Base-by-base conservation (phyloP, 371 early-diverging fungal species). In the Lichtheimia hyalospora region DNA sequence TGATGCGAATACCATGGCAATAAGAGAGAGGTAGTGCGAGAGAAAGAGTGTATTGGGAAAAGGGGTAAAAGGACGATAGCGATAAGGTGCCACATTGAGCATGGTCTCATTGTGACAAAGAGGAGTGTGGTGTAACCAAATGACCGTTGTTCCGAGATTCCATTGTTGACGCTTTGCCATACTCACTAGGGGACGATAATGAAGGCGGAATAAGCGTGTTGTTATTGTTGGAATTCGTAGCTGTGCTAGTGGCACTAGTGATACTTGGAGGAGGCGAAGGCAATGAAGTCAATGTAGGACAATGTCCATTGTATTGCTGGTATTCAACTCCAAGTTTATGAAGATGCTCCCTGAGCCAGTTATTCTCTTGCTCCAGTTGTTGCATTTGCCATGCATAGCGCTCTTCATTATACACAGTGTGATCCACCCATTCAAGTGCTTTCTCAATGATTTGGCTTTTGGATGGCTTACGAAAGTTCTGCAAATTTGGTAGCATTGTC, bases 391-490 rank as follows among this genome's bases (percentile, higher is more conserved):
- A 61, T n/a, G 54, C 65, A 34, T 69, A 71, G n/a, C 58, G 63
- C 28, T 73, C 67, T 60, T 73, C 73, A 15, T 63, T 57, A 0
- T 58, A 39, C 24, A 67, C 46, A 23, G 68, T 69, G 60, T 76
- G 73, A 42, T 71, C 66, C 13, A 76, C 68, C 73, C 77, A 84
- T 21, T 83, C 85, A 10, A 86, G 71, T 8, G 86, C 79, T 57
- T 84, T 84, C 56, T 86, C 82, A 34, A 88, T 87, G 59, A 89
- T 89, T 43, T 83, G 84, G 28, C 83, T 79, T 61, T 89, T 87
- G 49, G 85, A 86, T 18, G 89, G 90, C 52, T 85, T 80, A 24
- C 84, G 77, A 57, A 82, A 81, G 44, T 81, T 73, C 46, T 67
- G 67, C 5, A 89, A 78, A 46, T 85, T 79, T 12, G 90, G 90